Conservation (phyloP, 2,329 filamentous ascomycete genomes). For the Geosmithia putterillii region DNA sequence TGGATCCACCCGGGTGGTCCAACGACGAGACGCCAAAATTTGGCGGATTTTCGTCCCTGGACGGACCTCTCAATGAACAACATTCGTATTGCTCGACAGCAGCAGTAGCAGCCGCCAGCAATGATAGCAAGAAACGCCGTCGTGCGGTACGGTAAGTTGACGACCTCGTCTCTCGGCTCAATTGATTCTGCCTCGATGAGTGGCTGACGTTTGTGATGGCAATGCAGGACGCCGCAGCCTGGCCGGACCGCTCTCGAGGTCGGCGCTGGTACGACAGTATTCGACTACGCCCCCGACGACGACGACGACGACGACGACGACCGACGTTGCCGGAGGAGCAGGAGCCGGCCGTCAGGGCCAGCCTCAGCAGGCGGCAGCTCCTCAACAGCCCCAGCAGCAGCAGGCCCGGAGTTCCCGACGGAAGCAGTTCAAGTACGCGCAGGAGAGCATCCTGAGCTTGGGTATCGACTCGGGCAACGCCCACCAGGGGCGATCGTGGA, state of each 20-base stretch:
- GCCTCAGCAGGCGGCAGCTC: slow-evolving; percentile 4
- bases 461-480: slow-evolving; percentile 17
- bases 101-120: slow-evolving; percentile 10
- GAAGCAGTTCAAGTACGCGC: slow-evolving; percentile 19
- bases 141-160: slow-evolving; percentile 38
- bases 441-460: slow-evolving; percentile 19
- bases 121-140: slow-evolving; percentile 46
- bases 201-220: not conserved
- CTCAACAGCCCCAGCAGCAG: slow-evolving; percentile 6
- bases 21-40: not conserved
- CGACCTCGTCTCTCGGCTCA: not conserved
- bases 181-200: not conserved
- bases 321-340: not conserved
- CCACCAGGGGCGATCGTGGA: slow-evolving; percentile 19
- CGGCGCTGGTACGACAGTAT: slow-evolving; percentile 15
- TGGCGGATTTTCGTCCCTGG: not conserved
- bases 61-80: not conserved
- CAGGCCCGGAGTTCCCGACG: not conserved
- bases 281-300: slow-evolving; percentile 12
- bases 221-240: slow-evolving; percentile 39
- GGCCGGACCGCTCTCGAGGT: slow-evolving; percentile 27
- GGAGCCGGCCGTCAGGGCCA: not conserved
- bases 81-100: not conserved
- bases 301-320: not conserved
- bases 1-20: not conserved